These are phyloP conservation scores for Nigrospora sphaerica DNA, from an alignment of 2,329 filamentous ascomycete species.

Conservation along the genomic window DNA sequence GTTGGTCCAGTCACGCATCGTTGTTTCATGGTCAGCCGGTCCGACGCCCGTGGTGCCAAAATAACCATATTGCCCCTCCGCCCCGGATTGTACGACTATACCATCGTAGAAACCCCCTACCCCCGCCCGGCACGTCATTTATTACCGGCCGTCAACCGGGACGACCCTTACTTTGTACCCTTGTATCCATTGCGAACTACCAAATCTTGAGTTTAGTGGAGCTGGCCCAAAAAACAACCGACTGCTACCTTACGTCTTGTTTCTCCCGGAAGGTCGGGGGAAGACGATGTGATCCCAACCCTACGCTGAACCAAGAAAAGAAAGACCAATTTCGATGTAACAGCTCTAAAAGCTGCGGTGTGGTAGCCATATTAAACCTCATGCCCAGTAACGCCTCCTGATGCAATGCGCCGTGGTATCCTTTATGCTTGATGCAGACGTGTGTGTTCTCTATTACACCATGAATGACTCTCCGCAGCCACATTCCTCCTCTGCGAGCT, in stretches of 20 bases:
- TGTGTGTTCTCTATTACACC: conserved; percentile 38
- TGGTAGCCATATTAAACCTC: not conserved
- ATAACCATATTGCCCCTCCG: too few relatives aligned
- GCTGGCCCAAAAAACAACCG: not conserved
- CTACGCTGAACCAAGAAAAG: not conserved
- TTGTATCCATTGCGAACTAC: not conserved
- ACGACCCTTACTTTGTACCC: not conserved
- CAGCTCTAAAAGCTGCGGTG: not conserved
- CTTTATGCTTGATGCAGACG: not conserved
- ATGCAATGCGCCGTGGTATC: conserved; percentile 6
- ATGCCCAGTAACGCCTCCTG: conserved; percentile 3
- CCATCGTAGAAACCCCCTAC: too few relatives aligned
- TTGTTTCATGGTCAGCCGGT: too few relatives aligned
- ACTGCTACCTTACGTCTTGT: not conserved
- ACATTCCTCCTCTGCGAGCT: conserved; percentile 72
- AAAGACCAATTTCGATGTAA: too few relatives aligned
- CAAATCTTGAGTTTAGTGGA: not conserved
- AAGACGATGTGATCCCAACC: not conserved
- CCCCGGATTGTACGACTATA: too few relatives aligned
- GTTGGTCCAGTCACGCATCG: too few relatives aligned
- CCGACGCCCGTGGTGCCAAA: too few relatives aligned
- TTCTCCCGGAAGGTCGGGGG: too few relatives aligned
- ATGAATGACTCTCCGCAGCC: conserved; percentile 95
- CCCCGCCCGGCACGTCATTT: too few relatives aligned
- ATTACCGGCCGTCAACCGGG: too few relatives aligned